A percentile compares a stretch with the other conserved stretches of the same genome.
phyloP scores from a whole-genome alignment of 768 basidiomycete genomes.

The Chalciporus pseudorubinellus region DNA sequence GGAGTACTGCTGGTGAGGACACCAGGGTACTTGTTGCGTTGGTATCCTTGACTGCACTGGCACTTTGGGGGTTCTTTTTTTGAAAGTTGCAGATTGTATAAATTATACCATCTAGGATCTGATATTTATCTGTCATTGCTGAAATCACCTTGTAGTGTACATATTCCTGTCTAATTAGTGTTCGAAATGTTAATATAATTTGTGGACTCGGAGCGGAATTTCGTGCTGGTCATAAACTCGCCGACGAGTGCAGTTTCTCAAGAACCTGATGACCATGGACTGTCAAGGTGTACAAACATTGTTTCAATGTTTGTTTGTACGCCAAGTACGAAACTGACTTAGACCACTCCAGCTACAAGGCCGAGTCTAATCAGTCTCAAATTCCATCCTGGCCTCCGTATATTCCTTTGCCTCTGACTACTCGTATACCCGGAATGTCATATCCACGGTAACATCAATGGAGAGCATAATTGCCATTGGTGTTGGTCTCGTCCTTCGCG shows the following conservation, averaged over 20 bases:
- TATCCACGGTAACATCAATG: slow-evolving; percentile 43
- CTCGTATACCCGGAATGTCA: slow-evolving; percentile 28
- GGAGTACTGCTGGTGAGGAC: slow-evolving; percentile 66
- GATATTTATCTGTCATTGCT: too few species aligned
- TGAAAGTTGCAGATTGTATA: slow-evolving; percentile 11
- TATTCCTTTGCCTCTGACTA: slow-evolving; percentile 28
- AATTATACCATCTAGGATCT: background rate
- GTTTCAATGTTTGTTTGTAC: slow-evolving; percentile 22
- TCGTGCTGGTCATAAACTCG: too few species aligned
- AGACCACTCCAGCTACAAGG: too few species aligned
- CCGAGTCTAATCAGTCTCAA: background rate
- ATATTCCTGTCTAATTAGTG: background rate
- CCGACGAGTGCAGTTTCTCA: too few species aligned
- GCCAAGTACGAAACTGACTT: too few species aligned
- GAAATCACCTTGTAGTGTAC: too few species aligned
- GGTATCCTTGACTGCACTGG: slow-evolving; percentile 28
- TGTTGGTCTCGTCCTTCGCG: slow-evolving; percentile 62
- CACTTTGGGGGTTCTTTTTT: slow-evolving; percentile 33
- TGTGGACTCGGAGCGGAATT: too few species aligned
- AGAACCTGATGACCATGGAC: too few species aligned
- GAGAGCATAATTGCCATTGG: slow-evolving; percentile 69
- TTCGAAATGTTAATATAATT: too few species aligned
- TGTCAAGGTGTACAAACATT: slow-evolving; percentile 18
- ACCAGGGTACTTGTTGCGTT: slow-evolving; percentile 35
- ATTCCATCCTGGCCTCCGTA: slow-evolving; percentile 29